phyloP scores from a whole-genome alignment of 2,329 filamentous ascomycete species.

The Byssochlamys sp. region DNA sequence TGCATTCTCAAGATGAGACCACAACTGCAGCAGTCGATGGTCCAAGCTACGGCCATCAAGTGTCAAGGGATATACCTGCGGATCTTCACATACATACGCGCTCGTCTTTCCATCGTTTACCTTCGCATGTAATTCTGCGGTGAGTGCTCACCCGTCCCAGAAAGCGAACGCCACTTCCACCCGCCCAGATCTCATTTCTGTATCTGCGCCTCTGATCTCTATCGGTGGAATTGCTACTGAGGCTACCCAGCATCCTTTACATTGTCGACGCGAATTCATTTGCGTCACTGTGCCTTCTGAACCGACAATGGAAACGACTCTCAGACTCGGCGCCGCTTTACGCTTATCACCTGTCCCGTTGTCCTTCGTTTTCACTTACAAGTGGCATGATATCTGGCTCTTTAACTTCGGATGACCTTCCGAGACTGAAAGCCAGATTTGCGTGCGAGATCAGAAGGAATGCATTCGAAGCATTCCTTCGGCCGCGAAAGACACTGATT shows the following conservation, averaged over 20 bases:
- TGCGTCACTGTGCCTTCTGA: conserved; percentile 37
- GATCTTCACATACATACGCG: background rate
- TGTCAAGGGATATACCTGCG: background rate
- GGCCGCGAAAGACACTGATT: conserved; percentile 60
- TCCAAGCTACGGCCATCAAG: background rate
- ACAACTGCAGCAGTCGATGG: background rate
- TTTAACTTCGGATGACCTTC: conserved; percentile 41
- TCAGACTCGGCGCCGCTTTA: conserved; percentile 38
- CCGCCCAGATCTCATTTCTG: conserved; percentile 1
- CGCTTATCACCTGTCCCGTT: conserved; percentile 37
- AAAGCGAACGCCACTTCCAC: background rate
- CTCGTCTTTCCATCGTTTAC: conserved; percentile 15
- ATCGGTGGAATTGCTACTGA: conserved; percentile 7
- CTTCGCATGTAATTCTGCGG: conserved; percentile 20
- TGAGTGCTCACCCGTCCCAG: conserved; percentile 11
- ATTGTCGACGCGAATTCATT: conserved; percentile 38
- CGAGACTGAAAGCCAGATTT: conserved; percentile 56
- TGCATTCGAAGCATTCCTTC: conserved; percentile 65
- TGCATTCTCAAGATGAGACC: background rate
- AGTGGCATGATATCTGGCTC: conserved; percentile 23
- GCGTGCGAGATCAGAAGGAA: conserved; percentile 63
- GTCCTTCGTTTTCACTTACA: conserved; percentile 32
- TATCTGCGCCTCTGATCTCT: conserved; percentile 1
- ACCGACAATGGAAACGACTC: conserved; percentile 34
- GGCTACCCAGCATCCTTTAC: conserved; percentile 36